Base-by-base conservation (phyloP, 495 filamentous ascomycete species). In the Aeminium ludgeri region DNA sequence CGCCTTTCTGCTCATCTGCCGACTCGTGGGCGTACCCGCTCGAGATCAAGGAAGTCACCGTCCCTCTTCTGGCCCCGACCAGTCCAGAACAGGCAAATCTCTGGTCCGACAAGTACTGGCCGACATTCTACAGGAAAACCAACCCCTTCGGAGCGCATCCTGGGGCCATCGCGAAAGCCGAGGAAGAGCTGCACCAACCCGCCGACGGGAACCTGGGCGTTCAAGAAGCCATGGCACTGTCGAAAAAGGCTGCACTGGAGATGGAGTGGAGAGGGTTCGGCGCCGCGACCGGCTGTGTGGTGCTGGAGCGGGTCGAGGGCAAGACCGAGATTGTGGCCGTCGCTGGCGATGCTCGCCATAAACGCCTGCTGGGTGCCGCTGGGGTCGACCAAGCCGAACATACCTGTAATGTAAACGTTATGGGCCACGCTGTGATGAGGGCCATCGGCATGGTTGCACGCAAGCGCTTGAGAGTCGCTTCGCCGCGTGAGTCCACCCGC, bases 401-500 rank as follows among this genome's bases (percentile, higher is more conserved):
- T 16, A 19, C n/a, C 17, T 20, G 25, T 16, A 35, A 23, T 31
- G 83, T 81, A 31, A 85, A 89, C 41, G 70, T 76, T 1, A 78
- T 86, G 65, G 72, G 77, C 12, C 89, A 97, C 54, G 73, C 83
- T 6, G 69, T 82, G 10, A 76, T 95, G 69, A 69, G 91, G 37
- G 84, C 76, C n/a, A 80, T 89, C 44, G 85, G 76, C 43, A 78
- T 95, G 61, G 74, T 96, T 42, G 82, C 84, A 1, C 73, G 74
- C 45, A 82, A 78, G 52, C 54, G 78, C 20, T 44, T 59, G 1
- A 45, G 55, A n/a, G 38, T 39, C 30, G 48, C 48, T 30, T 38
- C 40, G 12, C 40, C 31, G 13, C 30, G 33, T 18, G 27, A 41
- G 31, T 34, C 20, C 19, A 44, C 3, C 12, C 15, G 13, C 1